Conservation (phyloP, 2,329 filamentous ascomycete genomes). For the Geoglossum cookeanum region DNA sequence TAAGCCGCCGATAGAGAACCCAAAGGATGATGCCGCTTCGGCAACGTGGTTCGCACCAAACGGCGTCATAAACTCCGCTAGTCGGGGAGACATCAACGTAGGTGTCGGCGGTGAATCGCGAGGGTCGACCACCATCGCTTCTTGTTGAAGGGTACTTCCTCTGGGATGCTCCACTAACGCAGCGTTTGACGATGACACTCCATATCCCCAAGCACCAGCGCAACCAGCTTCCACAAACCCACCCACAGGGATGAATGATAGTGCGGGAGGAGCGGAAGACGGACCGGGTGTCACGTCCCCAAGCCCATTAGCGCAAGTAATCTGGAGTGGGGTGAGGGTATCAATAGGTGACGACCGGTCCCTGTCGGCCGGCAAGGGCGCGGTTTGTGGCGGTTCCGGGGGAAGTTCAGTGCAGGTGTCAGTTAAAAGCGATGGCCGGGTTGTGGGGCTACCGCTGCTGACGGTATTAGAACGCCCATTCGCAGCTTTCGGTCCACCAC, state of each 20-base stretch:
- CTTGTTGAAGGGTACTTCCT: conserved; percentile 9
- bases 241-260: conserved; percentile 25
- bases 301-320: conserved; percentile 28
- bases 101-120: conserved; percentile 28
- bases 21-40: conserved; percentile 22
- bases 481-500: conserved; percentile 10
- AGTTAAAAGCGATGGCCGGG: conserved; percentile 21
- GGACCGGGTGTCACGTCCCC: conserved; percentile 38
- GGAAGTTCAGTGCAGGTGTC: conserved; percentile 1
- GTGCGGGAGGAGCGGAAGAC: conserved; percentile 45
- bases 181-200: background rate
- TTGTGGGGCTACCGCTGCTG: conserved; percentile 36
- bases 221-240: background rate
- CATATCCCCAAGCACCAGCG: conserved; percentile 1
- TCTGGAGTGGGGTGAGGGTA: conserved; percentile 30
- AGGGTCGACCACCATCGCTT: conserved; percentile 18
- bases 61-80: conserved; percentile 38
- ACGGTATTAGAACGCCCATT: conserved; percentile 32
- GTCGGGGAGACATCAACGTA: conserved; percentile 52
- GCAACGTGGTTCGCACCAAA: conserved; percentile 18
- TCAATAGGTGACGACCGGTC: conserved; percentile 24
- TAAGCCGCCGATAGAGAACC: conserved; percentile 23
- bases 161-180: background rate
- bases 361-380: conserved; percentile 37
- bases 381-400: conserved; percentile 36